Conservation (phyloP, 2,329 filamentous ascomycete species). For the Fusarium coicis region DNA sequence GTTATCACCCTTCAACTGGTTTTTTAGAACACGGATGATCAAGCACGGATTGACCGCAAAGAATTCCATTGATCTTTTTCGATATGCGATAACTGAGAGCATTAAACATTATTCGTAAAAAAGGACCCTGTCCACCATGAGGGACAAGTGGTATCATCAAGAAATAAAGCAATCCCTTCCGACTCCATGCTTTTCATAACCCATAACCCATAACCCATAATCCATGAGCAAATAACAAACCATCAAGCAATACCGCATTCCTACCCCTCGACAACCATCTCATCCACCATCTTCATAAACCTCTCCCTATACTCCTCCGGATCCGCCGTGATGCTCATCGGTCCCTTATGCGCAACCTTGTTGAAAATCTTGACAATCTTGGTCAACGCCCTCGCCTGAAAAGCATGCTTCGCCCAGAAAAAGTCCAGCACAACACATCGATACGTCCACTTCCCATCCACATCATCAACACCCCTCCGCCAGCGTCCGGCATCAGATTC, state of each 20-base stretch:
- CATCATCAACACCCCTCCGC: conserved; percentile 70
- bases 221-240: background rate
- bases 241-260: background rate
- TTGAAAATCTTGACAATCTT: conserved; percentile 73
- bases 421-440: conserved; percentile 77
- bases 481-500: conserved; percentile 54
- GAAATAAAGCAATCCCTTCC: background rate
- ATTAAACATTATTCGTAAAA: background rate
- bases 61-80: background rate
- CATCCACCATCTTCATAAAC: conserved; percentile 61
- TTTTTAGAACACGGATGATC: background rate
- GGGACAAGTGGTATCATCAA: background rate
- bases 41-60: background rate
- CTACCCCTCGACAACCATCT: conserved; percentile 52
- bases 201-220: background rate
- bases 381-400: conserved; percentile 74
- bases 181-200: background rate
- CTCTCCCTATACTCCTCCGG: conserved; percentile 72
- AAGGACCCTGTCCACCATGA: too few species aligned
- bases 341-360: conserved; percentile 69
- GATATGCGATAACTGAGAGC: background rate
- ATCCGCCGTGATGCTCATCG: conserved; percentile 80
- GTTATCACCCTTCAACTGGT: background rate
- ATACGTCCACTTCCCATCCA: conserved; percentile 74
- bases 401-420: conserved; percentile 80